Base-by-base conservation (phyloP, 495 filamentous ascomycete genomes). In the Talaromyces stipitatus region DNA sequence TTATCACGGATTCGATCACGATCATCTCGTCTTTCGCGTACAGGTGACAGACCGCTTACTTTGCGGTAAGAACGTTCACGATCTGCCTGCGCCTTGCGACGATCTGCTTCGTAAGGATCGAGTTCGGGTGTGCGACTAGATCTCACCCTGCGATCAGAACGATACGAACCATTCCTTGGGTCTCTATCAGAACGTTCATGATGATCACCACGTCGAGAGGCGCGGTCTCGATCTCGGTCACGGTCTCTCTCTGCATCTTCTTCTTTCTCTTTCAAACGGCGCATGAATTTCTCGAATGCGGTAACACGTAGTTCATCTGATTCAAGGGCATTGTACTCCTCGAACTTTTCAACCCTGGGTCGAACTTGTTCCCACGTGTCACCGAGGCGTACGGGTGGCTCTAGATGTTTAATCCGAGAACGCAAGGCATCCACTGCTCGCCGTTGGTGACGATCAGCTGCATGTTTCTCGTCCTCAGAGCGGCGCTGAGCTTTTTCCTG, bases 231-330 rank as follows among this genome's bases (percentile, higher is more conserved):
- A 20, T 90, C 85, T 28, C 72, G 64, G 38, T 78, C 78, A 53
- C 87, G 85, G 20, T 92, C 89, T 53, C 80, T 85, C 53, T 95
- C 92, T 2, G 70, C 67, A 57, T 95, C 90, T 52, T 96, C 92
- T 50, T 95, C 89, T 67, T 92, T 91, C 65, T 97, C 94, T 63
- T 86, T 88, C 4, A 96, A 72, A 53, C 94, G 90, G 36, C 90
- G 87, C 57, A 97, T 85, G 62, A 90, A 80, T 71, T 97, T 99
- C 27, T 97, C 95, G 66, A 96, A 97, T 10, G 91, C 95, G 55
- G 81, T 77, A 26, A 85, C 82, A 48, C 92, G 88, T 32, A 87
- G 75, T 27, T 95, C 90, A 22, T 97, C 94, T 9, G 86, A 82
- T 52, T 88, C 79, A 24, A 97, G 77, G 18, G 85, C 87, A 57